Base-by-base conservation (phyloP, 2,329 filamentous ascomycete species). In the Pleoardoris graminearum region DNA sequence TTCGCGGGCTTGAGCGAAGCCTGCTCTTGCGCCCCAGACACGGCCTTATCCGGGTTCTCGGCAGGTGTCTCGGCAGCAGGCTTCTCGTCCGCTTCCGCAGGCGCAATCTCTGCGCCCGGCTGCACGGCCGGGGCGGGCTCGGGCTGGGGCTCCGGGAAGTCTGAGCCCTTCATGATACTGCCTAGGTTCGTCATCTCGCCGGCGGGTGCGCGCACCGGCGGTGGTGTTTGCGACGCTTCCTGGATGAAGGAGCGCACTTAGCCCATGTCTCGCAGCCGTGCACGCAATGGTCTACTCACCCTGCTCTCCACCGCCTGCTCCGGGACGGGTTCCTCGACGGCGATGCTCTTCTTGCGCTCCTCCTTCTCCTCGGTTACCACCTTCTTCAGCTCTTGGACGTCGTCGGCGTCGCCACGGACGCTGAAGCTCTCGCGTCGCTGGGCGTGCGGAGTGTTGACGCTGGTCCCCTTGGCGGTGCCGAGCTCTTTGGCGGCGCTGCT, bases 11-110 rank as follows among this genome's bases (percentile, higher is more conserved):
- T 75, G 65, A 76, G 66, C 7, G 63, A 55, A 10, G 63, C 70
- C 11, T 74, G 67, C 45, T 79, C 78, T 61, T 78, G 71, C 2
- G 63, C 77, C 29, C 66, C 74, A 17, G 75, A 75, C 8, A 68
- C 68, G 50, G 62, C 63, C 65, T 79, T 79, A 62, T 80, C 77
- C 21, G 75, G 75, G 39, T 77, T 77, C 11, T 68, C 70, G 14
- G 44, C 33, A 10, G 46, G 41, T 21, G 48, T 45, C 22, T 39
- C 48, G 48, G 47, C 14, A 27, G 37, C 41, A 11, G 42, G 19
- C 23, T 43, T 53, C n/a, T 35, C 23, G 16, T 36, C 35, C 19
- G 16, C 35, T 27, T 42, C 37, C 21, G n/a, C 29, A 32, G 43
- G 37, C 5, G 43, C 25, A 19, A 21, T 29, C 12, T n/a, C 41